These are phyloP conservation scores for Phytophthora pluvialis DNA, from an alignment of 352 stramenopile genomes.

Conservation along the genomic window DNA sequence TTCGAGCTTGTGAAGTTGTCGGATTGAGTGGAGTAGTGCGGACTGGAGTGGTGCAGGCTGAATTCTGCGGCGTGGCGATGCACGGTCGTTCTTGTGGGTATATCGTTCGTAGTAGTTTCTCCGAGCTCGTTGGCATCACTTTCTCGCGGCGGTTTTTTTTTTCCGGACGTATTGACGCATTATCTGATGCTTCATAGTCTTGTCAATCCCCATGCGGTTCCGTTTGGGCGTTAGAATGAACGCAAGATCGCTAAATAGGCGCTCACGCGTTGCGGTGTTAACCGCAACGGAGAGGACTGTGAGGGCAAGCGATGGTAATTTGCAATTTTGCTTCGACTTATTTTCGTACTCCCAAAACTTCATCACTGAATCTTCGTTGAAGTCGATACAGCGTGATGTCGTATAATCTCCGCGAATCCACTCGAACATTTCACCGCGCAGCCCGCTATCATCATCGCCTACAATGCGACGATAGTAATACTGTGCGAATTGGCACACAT, in stretches of 20 bases:
- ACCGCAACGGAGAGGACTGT: conserved; percentile 30
- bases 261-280: conserved; percentile 39
- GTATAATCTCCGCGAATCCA: not conserved
- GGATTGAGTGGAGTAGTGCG: not conserved
- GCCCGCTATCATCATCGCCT: not conserved
- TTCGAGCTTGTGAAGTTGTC: not conserved
- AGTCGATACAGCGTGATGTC: not conserved
- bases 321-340: not conserved
- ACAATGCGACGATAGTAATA: conserved; percentile 6
- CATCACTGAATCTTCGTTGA: not conserved
- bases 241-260: conserved; percentile 31
- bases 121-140: conserved; percentile 6
- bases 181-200: conserved; percentile 6
- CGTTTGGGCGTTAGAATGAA: conserved; percentile 11
- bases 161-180: conserved; percentile 4
- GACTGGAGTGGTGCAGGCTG: too few relatives aligned
- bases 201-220: not conserved
- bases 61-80: conserved; percentile 1
- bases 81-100: not conserved
- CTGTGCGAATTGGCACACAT: not conserved
- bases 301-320: conserved; percentile 22
- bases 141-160: not conserved
- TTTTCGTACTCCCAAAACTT: conserved; percentile 4
- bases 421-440: not conserved
- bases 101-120: not conserved